These are phyloP conservation scores for Aegilops tauschii DNA, from an alignment of 176 grass and related monocot species.

Conservation along the genomic window DNA sequence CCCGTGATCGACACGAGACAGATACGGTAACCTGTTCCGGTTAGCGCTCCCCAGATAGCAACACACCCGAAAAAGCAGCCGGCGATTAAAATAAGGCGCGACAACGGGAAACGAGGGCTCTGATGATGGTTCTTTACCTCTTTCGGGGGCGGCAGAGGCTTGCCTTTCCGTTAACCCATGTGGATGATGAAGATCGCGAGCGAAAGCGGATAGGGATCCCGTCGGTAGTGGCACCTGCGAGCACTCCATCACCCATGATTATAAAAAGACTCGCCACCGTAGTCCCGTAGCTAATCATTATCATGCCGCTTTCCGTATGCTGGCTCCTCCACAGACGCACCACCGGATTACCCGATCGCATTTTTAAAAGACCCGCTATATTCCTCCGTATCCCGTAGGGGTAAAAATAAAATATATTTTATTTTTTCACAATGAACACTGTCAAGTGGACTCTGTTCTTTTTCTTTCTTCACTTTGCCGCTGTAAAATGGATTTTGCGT, in stretches of 20 bases:
- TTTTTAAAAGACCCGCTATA: neutral
- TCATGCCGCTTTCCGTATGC: neutral
- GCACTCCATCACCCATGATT: neutral
- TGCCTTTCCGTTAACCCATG: constrained; percentile 20
- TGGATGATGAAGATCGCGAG: constrained; percentile 2
- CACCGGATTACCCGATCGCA: neutral
- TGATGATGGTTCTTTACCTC: neutral
- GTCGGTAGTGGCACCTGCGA: neutral
- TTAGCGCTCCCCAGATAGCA: neutral
- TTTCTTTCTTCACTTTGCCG: no score
- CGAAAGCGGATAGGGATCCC: neutral
- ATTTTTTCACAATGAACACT: no score
- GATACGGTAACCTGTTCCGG: neutral
- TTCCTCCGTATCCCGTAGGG: no score
- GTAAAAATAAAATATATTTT: no score
- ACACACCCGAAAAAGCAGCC: neutral
- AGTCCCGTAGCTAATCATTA: neutral
- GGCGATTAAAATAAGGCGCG: neutral
- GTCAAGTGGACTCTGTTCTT: no score
- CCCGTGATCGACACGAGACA: no score
- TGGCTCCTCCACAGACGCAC: neutral
- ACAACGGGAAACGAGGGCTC: neutral
- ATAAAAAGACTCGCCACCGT: constrained; percentile 13
- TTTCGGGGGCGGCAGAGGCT: neutral
- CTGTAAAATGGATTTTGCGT: no score